Evolutionary conservation across 768 basidiomycete genomes (phyloP).

Genomic region (Clathrus columnatus): DNA sequence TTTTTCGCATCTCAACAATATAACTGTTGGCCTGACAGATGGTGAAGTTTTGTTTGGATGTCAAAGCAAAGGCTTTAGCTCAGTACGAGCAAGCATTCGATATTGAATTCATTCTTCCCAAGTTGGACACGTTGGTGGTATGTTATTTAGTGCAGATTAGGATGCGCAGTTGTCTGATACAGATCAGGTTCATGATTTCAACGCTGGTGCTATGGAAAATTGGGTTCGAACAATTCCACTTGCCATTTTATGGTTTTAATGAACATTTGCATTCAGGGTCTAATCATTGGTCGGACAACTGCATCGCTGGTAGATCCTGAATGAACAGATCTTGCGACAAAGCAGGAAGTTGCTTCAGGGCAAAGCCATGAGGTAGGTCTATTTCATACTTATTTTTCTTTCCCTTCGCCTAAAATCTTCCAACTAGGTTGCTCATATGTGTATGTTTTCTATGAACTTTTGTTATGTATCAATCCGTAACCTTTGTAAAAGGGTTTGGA

Average conservation of each 20-base stretch:
- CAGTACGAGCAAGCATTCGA: conserved; percentile 89
- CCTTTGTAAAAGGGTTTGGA: conserved; percentile 66
- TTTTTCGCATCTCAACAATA: not conserved
- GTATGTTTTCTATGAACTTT: not conserved
- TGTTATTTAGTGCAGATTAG: conserved; percentile 16
- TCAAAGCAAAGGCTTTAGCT: conserved; percentile 73
- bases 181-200: conserved; percentile 72
- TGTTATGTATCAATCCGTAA: no score
- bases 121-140: conserved; percentile 87
- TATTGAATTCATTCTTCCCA: conserved; percentile 86
- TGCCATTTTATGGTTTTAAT: not conserved
- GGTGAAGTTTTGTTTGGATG: conserved; percentile 73
- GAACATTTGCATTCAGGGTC: conserved; percentile 34
- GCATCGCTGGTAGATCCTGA: conserved; percentile 73
- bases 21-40: not conserved
- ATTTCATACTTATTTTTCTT: not conserved
- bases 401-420: not conserved
- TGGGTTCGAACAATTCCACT: conserved; percentile 46
- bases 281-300: conserved; percentile 86
- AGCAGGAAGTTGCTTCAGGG: conserved; percentile 64
- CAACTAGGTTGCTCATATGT: conserved; percentile 13
- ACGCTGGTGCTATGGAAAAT: conserved; percentile 90
- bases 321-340: conserved; percentile 59
- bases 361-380: conserved; percentile 77
- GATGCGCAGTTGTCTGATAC: no score